Conservation (phyloP, 345 rosid species). For the Rhodamnia argentea region DNA sequence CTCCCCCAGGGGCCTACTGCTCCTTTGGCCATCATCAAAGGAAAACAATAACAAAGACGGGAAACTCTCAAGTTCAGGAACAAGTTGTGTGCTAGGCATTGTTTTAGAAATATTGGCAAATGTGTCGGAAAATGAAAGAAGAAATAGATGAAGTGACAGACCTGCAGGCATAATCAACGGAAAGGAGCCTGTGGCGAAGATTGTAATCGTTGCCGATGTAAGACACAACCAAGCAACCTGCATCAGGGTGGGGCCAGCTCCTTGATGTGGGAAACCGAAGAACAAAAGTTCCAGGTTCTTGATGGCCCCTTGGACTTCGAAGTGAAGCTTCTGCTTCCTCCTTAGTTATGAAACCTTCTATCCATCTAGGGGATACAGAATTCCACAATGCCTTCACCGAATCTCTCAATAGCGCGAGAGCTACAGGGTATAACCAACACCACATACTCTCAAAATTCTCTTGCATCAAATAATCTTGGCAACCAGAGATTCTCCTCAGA, state of each 20-base stretch:
- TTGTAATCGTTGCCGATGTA: conserved; percentile 62
- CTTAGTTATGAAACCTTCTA: conserved; percentile 89
- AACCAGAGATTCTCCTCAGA: conserved; percentile 70
- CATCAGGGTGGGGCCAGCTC: conserved; percentile 98
- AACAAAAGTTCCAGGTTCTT: conserved; percentile 89
- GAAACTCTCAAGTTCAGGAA: not conserved
- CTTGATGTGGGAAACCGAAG: conserved; percentile 91
- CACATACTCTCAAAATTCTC: conserved; percentile 91
- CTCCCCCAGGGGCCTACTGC: conserved; percentile 47
- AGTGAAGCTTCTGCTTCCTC: conserved; percentile 94
- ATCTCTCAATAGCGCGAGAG: conserved; percentile 54
- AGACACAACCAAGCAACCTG: conserved; percentile 81
- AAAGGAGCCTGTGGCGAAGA: conserved; percentile 57
- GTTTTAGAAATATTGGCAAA: not conserved
- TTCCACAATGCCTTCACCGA: conserved; percentile 58
- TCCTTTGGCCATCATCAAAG: conserved; percentile 28
- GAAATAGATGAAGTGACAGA: conserved; percentile 3
- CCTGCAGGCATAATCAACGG: conserved; percentile 51
- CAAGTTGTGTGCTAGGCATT: not conserved
- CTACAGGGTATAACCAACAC: conserved; percentile 96
- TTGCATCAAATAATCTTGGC: conserved; percentile 65
- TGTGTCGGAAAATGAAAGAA: not conserved
- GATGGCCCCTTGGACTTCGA: conserved; percentile 51
- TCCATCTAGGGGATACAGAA: conserved; percentile 71
- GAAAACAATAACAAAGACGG: not conserved